phyloP scores from a whole-genome alignment of 2,329 filamentous ascomycete species.

The Penicillium sp. region DNA sequence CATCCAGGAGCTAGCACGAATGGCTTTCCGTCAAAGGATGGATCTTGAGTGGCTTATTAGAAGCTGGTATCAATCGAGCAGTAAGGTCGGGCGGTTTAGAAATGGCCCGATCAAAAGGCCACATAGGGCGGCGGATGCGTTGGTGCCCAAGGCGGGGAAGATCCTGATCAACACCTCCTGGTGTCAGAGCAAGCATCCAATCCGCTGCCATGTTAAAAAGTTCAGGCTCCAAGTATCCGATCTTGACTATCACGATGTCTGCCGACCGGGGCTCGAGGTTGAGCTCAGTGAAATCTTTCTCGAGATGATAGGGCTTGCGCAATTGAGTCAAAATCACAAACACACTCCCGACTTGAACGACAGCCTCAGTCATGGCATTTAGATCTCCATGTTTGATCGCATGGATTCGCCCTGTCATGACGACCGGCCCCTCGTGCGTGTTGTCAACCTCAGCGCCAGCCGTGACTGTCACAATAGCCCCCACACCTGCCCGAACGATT shows the following conservation, averaged over 20 bases:
- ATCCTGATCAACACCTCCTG: constrained; percentile 56
- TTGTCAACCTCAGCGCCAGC: constrained; percentile 52
- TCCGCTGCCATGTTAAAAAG: constrained; percentile 54
- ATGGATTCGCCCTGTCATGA: constrained; percentile 52
- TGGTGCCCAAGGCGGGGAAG: constrained; percentile 49
- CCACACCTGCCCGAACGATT: constrained; percentile 48
- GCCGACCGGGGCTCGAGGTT: constrained; percentile 46
- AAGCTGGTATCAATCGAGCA: constrained; percentile 37
- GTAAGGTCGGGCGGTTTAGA: constrained; percentile 34
- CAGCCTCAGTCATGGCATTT: constrained; percentile 50
- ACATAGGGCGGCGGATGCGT: constrained; percentile 52
- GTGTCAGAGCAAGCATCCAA: constrained; percentile 56
- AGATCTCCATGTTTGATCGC: constrained; percentile 52
- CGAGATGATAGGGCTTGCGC: constrained; percentile 55
- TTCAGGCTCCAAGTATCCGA: constrained; percentile 56
- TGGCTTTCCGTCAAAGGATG: too few relatives aligned
- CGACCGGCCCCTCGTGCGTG: constrained; percentile 49
- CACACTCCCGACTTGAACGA: constrained; percentile 51
- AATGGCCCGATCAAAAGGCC: constrained; percentile 45
- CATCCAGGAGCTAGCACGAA: too few relatives aligned
- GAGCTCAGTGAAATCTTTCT: constrained; percentile 53
- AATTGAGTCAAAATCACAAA: constrained; percentile 53
- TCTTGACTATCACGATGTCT: constrained; percentile 56
- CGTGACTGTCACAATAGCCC: constrained; percentile 50
- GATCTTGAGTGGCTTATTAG: constrained; percentile 14